Conservation (phyloP, 257 asterid genomes). For the Verbena officinalis region DNA sequence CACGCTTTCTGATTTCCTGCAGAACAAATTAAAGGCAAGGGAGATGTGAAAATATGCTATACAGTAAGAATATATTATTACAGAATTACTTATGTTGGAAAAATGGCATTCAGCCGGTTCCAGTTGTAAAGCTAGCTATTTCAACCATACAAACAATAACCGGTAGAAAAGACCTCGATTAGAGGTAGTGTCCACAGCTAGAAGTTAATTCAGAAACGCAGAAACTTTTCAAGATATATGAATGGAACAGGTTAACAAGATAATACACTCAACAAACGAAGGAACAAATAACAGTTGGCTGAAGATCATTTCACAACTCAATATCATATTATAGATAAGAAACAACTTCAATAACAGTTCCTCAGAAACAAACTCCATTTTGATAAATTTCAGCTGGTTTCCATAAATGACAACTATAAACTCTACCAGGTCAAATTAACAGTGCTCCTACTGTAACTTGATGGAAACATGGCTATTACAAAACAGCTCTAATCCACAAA, state of each 20-base stretch:
- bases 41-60: conserved; percentile 3
- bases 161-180: conserved; percentile 1
- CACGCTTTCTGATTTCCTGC: conserved; percentile 91
- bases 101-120: conserved; percentile 18
- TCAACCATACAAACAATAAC: conserved; percentile 21
- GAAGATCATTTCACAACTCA: not conserved
- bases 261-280: not conserved
- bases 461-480: conserved; percentile 16
- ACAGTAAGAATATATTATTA: conserved; percentile 11
- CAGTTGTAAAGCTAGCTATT: conserved; percentile 20
- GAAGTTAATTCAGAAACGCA: not conserved
- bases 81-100: not conserved
- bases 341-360: conserved; percentile 1
- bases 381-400: conserved; percentile 1
- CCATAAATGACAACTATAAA: not conserved
- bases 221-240: not conserved
- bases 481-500: conserved; percentile 15
- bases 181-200: conserved; percentile 3
- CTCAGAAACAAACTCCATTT: not conserved
- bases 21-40: conserved; percentile 21
- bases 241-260: not conserved
- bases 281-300: not conserved
- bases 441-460: conserved; percentile 5
- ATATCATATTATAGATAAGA: not conserved
- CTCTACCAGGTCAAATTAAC: conserved; percentile 5